These are phyloP conservation scores for Auricularia auricula-judae DNA, from an alignment of 768 basidiomycete genomes.

Conservation along the genomic window DNA sequence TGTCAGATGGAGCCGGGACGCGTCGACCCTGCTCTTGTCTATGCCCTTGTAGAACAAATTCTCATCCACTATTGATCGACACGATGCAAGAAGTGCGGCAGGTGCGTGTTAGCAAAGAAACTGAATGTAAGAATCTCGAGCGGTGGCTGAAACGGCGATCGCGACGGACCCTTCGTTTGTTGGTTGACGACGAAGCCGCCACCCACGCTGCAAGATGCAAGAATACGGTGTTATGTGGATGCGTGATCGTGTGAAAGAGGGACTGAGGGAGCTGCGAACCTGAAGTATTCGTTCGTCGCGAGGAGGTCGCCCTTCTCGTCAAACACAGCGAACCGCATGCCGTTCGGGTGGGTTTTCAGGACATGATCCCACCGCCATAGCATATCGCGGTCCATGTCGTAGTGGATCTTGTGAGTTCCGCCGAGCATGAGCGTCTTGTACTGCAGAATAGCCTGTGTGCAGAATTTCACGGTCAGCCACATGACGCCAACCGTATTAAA, in stretches of 20 bases:
- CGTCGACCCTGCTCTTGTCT: constrained; percentile 70
- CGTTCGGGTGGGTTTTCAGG: constrained; percentile 74
- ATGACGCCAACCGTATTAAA: too few species aligned
- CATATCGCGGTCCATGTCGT: constrained; percentile 87
- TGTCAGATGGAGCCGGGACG: constrained; percentile 62
- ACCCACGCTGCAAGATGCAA: constrained; percentile 45
- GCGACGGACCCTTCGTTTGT: constrained; percentile 62
- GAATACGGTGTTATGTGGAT: not conserved
- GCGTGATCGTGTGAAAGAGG: constrained; percentile 5
- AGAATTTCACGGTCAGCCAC: not conserved
- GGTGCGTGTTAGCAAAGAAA: not conserved
- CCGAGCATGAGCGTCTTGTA: constrained; percentile 59
- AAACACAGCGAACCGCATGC: constrained; percentile 87
- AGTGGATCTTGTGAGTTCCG: constrained; percentile 66
- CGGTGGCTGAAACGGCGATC: not conserved
- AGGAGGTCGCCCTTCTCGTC: constrained; percentile 71
- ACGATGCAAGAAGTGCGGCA: too few species aligned
- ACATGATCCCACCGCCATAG: constrained; percentile 85
- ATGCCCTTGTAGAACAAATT: constrained; percentile 92
- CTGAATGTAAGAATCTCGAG: not conserved
- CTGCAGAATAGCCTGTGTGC: constrained; percentile 37
- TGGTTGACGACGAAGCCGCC: constrained; percentile 95
- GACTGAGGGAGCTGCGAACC: constrained; percentile 22
- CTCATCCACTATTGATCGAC: constrained; percentile 40
- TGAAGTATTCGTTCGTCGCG: constrained; percentile 93